A percentile compares a stretch with the other conserved stretches of the same genome.
These are phyloP conservation scores for Solanum appendiculatum DNA, from an alignment of 257 asterid species.

Conservation along the genomic window DNA sequence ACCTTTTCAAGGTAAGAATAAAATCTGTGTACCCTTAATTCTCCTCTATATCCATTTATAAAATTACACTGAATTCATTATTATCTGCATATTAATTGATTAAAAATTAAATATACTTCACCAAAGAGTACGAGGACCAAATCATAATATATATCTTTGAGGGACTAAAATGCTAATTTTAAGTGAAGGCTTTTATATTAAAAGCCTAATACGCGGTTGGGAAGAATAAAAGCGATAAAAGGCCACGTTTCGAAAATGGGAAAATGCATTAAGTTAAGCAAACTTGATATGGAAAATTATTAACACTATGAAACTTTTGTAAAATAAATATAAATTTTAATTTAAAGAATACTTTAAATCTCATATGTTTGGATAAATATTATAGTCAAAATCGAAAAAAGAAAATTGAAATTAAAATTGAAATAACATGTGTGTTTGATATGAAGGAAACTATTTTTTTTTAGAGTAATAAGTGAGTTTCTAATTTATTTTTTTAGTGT, in stretches of 20 bases:
- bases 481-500: too few species aligned
- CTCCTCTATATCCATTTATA: neutral
- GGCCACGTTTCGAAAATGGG: neutral
- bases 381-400: neutral
- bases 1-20: too few species aligned
- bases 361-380: neutral
- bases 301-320: neutral
- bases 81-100: neutral
- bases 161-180: neutral
- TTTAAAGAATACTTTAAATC: neutral
- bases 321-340: neutral
- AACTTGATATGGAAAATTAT: neutral
- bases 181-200: neutral
- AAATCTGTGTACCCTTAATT: too few species aligned
- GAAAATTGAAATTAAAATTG: neutral
- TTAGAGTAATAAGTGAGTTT: neutral
- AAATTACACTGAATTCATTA: rapidly evolving
- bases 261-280: neutral
- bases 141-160: neutral
- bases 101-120: neutral
- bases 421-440: neutral
- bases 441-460: neutral
- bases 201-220: neutral
- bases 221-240: neutral
- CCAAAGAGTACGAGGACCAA: neutral